Evolutionary conservation across 2,329 filamentous ascomycete genomes (phyloP).

Genomic region (Coleophoma cylindrospora): DNA sequence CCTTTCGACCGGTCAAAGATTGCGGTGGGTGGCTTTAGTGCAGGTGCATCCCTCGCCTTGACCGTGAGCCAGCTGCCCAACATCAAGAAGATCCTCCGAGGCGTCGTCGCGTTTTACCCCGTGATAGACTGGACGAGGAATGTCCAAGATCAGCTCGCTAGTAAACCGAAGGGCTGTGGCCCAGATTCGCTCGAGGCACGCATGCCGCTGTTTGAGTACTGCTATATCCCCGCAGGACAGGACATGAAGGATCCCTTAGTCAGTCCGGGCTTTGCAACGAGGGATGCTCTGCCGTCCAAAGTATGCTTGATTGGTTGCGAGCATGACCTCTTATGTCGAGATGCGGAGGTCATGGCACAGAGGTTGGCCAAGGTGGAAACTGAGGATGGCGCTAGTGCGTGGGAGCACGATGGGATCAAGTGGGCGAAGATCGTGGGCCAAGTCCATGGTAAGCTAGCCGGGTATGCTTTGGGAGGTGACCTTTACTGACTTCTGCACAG

Average conservation of each 20-base stretch:
- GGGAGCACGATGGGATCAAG: slow-evolving; percentile 4
- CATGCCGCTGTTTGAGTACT: slow-evolving; percentile 8
- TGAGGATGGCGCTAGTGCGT: not conserved
- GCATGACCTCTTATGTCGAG: slow-evolving; percentile 10
- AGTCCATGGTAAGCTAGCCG: slow-evolving; percentile 1
- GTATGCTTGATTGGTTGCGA: slow-evolving; percentile 14
- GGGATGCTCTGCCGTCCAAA: slow-evolving; percentile 11
- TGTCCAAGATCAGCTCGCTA: slow-evolving; percentile 19
- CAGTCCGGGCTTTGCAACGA: slow-evolving; percentile 8
- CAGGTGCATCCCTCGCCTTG: slow-evolving; percentile 40
- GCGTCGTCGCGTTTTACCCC: slow-evolving; percentile 37
- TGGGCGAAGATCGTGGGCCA: slow-evolving; percentile 5
- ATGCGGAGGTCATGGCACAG: slow-evolving; percentile 9
- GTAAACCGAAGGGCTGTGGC: slow-evolving; percentile 14
- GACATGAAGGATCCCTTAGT: slow-evolving; percentile 11
- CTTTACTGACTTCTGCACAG: not conserved
- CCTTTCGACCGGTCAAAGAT: slow-evolving; percentile 38
- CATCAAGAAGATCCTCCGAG: slow-evolving; percentile 25
- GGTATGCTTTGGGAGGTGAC: not conserved
- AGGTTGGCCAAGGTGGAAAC: slow-evolving; percentile 8
- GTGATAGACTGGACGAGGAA: slow-evolving; percentile 32
- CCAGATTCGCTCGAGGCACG: not conserved
- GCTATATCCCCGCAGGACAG: slow-evolving; percentile 10
- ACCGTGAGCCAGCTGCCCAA: slow-evolving; percentile 31
- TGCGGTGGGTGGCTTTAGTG: slow-evolving; percentile 40